Evolutionary conservation across 345 rosid species (phyloP), one percentile per base, ranked within the genome.

Genomic region (Camelina sativa): DNA sequence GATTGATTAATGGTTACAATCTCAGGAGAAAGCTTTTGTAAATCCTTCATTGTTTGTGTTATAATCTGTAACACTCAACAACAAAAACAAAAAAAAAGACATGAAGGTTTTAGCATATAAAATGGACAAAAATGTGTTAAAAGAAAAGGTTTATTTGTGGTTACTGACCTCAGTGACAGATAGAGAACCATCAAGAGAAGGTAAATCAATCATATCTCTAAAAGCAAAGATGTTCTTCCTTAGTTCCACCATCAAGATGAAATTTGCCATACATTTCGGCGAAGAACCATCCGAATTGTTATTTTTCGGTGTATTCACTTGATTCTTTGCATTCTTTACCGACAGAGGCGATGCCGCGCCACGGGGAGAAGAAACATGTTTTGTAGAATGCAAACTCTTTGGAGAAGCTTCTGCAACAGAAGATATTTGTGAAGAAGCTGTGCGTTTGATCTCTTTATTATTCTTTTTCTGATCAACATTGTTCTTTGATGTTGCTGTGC

Each of bases 121-220:
- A 37, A 11, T 2, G 11, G 11, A 37, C 40, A 8, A 3, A 8
- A 37, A 2, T 40, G 3, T 40, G 41, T 38, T 56, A 72, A 38
- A 46, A 43, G 50, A 44, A 73, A 73, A 63, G 11, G 1, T 16
- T 48, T 7, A 0, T 48, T 20, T 9, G 8, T 4, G 0, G 4
- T 2, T 3, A 48, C 40, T 62, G 77, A 91, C 97, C 83, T 88
- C 80, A 15, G 75, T 65, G 11, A 87, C 84, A 20, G 88, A 77
- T 37, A 68, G 37, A 19, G 91, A 86, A 56, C 80, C 72, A 69
- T 76, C 84, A 57, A 79, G 77, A 65, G 88, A 78, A 51, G 94
- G 97, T 41, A 92, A 81, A 58, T 90, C 96, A 74, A 90, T 76
- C 75, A 84, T 75, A 64, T 92, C 93, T 58, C 98, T 82, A 34